Base-by-base conservation (phyloP, 148 eudicot species). In the Rhododendron henanense region DNA sequence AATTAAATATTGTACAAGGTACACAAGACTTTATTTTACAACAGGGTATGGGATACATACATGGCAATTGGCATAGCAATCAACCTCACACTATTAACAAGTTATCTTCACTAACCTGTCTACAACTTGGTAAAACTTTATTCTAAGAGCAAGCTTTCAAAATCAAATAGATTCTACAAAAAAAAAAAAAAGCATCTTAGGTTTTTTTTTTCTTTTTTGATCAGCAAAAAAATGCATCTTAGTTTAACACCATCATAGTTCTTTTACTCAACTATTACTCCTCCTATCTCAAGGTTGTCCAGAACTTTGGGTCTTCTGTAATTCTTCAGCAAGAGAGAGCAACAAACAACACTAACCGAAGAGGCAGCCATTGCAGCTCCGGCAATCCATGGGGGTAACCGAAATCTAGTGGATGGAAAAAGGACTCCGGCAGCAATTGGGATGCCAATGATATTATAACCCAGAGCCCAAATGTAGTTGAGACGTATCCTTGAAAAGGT, bases 321-420 rank as follows among this genome's bases (percentile, higher is more conserved):
- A 78, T 94, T 88, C 91, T 92, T 97, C 89, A 97, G 89, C 92
- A 97, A 83, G 23, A 97, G 93, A 18, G 99, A 97, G 91, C 96
- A 93, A 84, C 98, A 94, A 51, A 97, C 99, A n/a, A 97, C 98
- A 69, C 98, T 97, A 4, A 97, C 98, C 0, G 98, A 97, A 25
- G 99, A 97, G 45, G 99, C 99, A 6, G 99, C 99, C 99, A 97
- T 97, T 8, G 99, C 99, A 41, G 95, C 99, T 79, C 99, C 99
- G 0, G 99, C 99, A 57, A 97, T 65, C 99, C 99, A 97, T 73
- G 99, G 99, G 0, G 98, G 99, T 67, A 97, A 88, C 25, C 98
- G 94, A 45, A 95, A 94, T 74, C 95, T 87, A 14, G 93, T 90
- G 9, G 87, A 89, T 14, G 98, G 98, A 91, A 92, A 97, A 81